Evolutionary conservation across 1,284 basidiomycete species (phyloP), one percentile per base, ranked within the genome.

Genomic region (Pholiota adiposa): DNA sequence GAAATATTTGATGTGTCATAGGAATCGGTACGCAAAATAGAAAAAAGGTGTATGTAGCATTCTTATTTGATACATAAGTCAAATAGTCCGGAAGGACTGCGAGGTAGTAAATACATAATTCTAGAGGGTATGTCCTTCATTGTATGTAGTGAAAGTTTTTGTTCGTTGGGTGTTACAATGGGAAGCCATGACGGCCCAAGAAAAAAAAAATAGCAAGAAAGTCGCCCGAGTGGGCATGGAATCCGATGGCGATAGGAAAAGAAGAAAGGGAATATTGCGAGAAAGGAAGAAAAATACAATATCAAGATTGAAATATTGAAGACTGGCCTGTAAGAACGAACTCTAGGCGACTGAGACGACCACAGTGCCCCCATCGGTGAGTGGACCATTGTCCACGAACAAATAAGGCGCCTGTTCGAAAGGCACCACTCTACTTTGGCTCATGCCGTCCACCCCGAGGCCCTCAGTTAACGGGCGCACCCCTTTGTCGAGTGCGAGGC

Each of bases 401-500:
- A 74, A 69, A 38, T 70, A 65, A 7, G 75, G 76, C 6, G 74
- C 66, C 44, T 69, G 67, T 56, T 77, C 76, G 51, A 79, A 75
- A 16, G 72, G 63, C 19, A 76, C 65, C 33, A 72, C 69, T n/a
- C 75, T 64, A 31, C 46, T 51, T 2, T 56, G 43, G 27, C 51
- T 34, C 18, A 50, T 54, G 33, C 38, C 59, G 29, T 58, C 38
- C 59, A 31, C 36, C 40, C 68, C 61, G 12, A 62, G 60, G 48
- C 72, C 72, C 51, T 70, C 73, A 12, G 82, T 69, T 61, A 73
- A 72, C 7, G 83, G 84, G 54, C 77, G 70, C 27, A 84, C 70
- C 2, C 75, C 75, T 40, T 77, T 75, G 54, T 79, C 75, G 50
- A 79, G 59, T 19, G 80, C 83, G 69, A 87, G 77, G 43, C 76